Percentiles rank a stretch among this genome's conserved stretches.
phyloP scores from a whole-genome alignment of 805 yeast species.

The Candida pseudofarinosa region DNA sequence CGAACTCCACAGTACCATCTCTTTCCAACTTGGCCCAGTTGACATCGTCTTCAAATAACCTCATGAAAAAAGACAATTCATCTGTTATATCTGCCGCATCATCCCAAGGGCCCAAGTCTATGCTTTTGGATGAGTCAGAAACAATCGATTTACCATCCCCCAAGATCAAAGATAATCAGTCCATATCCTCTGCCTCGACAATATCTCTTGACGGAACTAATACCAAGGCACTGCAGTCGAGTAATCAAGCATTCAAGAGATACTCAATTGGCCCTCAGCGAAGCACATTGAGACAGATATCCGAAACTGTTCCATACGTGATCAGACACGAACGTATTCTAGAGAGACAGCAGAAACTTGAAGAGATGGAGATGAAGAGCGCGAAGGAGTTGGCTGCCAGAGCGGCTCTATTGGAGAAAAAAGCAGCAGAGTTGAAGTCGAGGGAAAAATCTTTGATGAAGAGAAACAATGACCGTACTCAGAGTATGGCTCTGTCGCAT shows the following conservation, averaged over 20 bases:
- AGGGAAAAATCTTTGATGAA: constrained; percentile 56
- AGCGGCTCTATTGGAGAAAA: constrained; percentile 72
- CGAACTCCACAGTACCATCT: constrained; percentile 41
- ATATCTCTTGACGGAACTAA: constrained; percentile 19
- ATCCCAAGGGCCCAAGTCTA: constrained; percentile 24
- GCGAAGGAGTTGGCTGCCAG: constrained; percentile 69
- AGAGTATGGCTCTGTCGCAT: not conserved
- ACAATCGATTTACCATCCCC: constrained; percentile 19
- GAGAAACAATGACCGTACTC: constrained; percentile 18
- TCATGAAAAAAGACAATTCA: constrained; percentile 13
- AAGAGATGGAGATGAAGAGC: constrained; percentile 73
- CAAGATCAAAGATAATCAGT: constrained; percentile 21
- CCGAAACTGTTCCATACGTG: constrained; percentile 83
- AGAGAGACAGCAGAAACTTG: constrained; percentile 73
- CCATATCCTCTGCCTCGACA: constrained; percentile 30
- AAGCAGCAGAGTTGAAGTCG: constrained; percentile 66
- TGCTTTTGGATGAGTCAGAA: constrained; percentile 31
- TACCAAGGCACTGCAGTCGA: constrained; percentile 17
- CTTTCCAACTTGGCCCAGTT: constrained; percentile 60
- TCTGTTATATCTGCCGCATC: constrained; percentile 19
- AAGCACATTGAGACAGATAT: constrained; percentile 66
- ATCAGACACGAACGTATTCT: constrained; percentile 70
- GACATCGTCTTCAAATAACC: constrained; percentile 18
- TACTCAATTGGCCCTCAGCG: constrained; percentile 47
- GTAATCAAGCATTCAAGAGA: constrained; percentile 37